A percentile compares a stretch with the other conserved stretches of the same genome.
These are phyloP conservation scores for Ceratobasidium papillatum DNA, from an alignment of 1,284 basidiomycete genomes.

Conservation along the genomic window DNA sequence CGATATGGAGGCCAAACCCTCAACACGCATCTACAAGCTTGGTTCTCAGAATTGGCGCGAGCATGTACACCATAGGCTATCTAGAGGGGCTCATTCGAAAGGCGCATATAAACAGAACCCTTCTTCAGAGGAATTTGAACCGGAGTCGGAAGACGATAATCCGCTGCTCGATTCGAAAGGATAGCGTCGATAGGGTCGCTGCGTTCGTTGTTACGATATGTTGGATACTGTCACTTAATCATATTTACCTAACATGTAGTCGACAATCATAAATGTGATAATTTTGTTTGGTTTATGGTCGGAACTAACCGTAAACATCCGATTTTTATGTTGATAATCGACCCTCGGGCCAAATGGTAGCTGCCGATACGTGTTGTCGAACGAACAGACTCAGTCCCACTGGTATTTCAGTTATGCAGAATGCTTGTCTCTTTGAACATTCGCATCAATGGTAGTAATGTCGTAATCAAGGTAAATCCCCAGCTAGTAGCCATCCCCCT, in stretches of 20 bases:
- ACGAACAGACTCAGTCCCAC: background rate
- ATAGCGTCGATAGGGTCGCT: background rate
- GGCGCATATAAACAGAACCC: slow-evolving; percentile 19
- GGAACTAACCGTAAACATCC: background rate
- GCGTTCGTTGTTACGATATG: background rate
- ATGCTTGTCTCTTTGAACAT: background rate
- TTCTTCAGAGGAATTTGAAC: background rate
- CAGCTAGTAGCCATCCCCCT: slow-evolving; percentile 85
- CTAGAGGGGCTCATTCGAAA: background rate
- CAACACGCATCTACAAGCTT: background rate
- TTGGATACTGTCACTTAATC: background rate
- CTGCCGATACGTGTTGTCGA: background rate
- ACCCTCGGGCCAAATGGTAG: background rate
- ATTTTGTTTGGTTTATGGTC: background rate
- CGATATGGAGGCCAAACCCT: background rate
- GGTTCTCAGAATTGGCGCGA: slow-evolving; percentile 24
- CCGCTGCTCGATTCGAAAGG: background rate
- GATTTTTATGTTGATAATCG: background rate
- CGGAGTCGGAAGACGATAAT: background rate
- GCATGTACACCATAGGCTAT: slow-evolving; percentile 14
- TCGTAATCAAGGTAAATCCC: background rate
- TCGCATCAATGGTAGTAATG: background rate
- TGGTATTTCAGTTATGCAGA: background rate
- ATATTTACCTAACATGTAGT: background rate
- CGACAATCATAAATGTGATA: no score